phyloP scores from a whole-genome alignment of 208 protist species.

The Crithidia thermophila region DNA sequence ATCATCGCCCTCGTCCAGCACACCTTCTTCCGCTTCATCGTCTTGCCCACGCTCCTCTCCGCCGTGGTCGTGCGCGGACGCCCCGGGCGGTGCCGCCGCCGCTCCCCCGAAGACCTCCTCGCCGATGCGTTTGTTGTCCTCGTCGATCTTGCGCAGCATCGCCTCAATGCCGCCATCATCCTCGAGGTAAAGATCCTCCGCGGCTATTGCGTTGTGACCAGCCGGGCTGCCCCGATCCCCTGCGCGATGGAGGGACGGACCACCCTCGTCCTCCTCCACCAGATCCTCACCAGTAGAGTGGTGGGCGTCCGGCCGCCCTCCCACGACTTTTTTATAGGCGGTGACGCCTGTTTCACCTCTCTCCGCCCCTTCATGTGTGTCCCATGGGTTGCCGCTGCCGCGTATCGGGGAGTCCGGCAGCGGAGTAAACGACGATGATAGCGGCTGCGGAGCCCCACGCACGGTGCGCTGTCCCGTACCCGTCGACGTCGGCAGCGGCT shows the following conservation, averaged over 20 bases:
- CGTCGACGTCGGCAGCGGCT: not conserved
- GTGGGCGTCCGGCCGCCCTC: too few relatives aligned
- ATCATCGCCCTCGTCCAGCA: not conserved
- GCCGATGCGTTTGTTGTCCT: slow-evolving; percentile 23
- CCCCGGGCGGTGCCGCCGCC: not conserved
- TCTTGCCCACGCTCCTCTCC: not conserved
- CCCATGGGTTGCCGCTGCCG: too few relatives aligned
- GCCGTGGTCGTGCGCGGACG: not conserved
- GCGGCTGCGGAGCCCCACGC: not conserved
- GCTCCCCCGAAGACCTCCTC: slow-evolving; percentile 2
- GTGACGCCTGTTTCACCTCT: too few relatives aligned
- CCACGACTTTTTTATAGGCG: too few relatives aligned
- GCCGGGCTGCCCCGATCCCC: not conserved
- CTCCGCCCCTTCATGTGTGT: too few relatives aligned
- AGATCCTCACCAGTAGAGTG: not conserved
- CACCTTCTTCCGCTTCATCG: not conserved
- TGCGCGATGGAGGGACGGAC: not conserved
- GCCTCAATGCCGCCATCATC: slow-evolving; percentile 32
- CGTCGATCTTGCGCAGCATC: slow-evolving; percentile 32
- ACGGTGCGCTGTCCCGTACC: slow-evolving; percentile 6
- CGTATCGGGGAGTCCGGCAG: slow-evolving; percentile 4
- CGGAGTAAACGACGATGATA: slow-evolving; percentile 2
- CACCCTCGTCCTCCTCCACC: slow-evolving; percentile 6
- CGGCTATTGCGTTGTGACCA: not conserved
- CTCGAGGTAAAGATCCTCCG: not conserved